Evolutionary conservation across 1,284 basidiomycete genomes (phyloP), one percentile per base, ranked within the genome.

Genomic region (Fomitiporia mediterranea): DNA sequence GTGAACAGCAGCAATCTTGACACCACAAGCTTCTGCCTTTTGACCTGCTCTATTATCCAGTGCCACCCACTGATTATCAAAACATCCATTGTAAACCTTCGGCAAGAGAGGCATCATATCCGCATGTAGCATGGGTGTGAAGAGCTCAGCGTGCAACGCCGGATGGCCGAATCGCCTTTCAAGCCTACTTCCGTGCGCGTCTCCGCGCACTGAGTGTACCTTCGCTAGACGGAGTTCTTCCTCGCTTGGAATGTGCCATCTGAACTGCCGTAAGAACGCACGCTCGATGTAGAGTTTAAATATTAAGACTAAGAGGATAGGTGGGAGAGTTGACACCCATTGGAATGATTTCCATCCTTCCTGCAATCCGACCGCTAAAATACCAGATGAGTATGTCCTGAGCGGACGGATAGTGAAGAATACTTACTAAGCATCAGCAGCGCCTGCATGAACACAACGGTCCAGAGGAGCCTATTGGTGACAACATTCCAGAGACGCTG

Each of bases 401-500:
- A 4, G 32, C 15, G 17, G 43, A 25, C 11, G 43, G 23, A n/a
- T 34, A 28, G 7, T 4, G 27, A 5, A 19, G 21, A 17, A n/a
- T 15, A 79, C 89, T 64, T 68, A 94, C 91, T 96, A 44, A 95
- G 77, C 37, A 89, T 72, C 88, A 96, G 90, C 54, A 96, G 73
- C 35, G 83, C 68, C 66, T 94, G 90, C 90, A 94, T 93, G 61
- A 96, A 71, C 27, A 94, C 68, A 4, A 88, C 77, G 28, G 80
- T 84, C 48, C 82, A 76, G 19, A 96, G 72, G 23, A 97, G 72
- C 52, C 94, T 84, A 68, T 98, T 98, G 71, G 91, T 78, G 51
- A 90, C 81, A 19, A 94, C 86, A 66, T 96, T 95, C 94, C 94
- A 98, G 62, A 96, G 76, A 8, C 94, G 88, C 89, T 91, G 61